Percentiles rank a stretch among this genome's conserved stretches.
Conservation (phyloP, 2,329 filamentous ascomycete species). For the Colletotrichum camelliae region DNA sequence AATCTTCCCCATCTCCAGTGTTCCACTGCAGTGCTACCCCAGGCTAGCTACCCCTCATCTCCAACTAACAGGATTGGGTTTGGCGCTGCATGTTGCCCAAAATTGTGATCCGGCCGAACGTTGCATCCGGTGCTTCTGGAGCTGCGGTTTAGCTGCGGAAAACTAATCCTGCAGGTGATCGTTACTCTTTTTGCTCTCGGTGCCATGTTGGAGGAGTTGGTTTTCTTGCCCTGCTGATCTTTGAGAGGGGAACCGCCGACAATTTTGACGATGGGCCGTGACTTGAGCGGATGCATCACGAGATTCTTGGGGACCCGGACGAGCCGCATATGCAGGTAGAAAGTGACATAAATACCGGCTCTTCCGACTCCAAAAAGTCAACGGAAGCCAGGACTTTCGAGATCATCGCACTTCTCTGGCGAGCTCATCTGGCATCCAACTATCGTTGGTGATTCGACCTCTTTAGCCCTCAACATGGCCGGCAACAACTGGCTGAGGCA, state of each 20-base stretch:
- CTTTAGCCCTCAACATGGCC: neutral
- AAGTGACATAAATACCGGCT: neutral
- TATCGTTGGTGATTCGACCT: neutral
- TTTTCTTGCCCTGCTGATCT: neutral
- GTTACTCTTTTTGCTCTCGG: neutral
- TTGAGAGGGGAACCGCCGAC: slow-evolving; percentile 1
- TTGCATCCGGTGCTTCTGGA: neutral
- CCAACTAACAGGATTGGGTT: neutral
- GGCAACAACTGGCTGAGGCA: neutral
- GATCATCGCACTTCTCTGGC: neutral
- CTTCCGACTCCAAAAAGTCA: neutral
- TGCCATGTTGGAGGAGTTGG: neutral
- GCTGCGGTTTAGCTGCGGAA: slow-evolving; percentile 1
- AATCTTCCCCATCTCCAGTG: neutral
- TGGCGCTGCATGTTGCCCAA: neutral
- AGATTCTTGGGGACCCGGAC: neutral
- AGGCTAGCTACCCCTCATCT: neutral
- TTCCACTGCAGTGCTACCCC: neutral
- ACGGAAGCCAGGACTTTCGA: neutral
- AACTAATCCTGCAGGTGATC: neutral
- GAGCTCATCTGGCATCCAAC: neutral
- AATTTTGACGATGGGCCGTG: slow-evolving; percentile 8
- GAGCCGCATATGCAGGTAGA: neutral
- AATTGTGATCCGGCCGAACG: neutral
- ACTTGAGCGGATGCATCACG: neutral